Conservation (phyloP, 352 stramenopile species). For the Globisporangium takayamanum region DNA sequence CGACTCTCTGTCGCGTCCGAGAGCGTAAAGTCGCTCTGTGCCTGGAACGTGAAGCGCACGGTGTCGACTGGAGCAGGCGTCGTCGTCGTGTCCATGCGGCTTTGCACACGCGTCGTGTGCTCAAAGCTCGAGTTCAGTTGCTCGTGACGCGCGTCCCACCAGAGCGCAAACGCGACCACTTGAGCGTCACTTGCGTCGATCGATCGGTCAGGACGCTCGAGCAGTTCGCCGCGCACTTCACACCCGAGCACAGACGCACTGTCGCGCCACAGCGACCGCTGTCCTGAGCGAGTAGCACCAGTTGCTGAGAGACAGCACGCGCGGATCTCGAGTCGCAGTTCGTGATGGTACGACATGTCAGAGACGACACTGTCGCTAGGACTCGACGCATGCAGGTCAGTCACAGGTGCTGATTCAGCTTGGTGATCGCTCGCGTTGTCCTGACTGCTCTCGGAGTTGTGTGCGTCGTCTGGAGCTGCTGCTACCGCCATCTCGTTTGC, state of each 20-base stretch:
- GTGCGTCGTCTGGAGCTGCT: neutral
- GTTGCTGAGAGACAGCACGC: conserved; percentile 15
- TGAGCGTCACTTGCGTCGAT: conserved; percentile 7
- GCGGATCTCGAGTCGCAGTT: conserved; percentile 25
- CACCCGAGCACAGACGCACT: conserved; percentile 24
- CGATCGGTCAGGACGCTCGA: neutral
- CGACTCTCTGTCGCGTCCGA: conserved; percentile 8
- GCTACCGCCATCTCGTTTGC: no score
- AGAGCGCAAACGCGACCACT: conserved; percentile 35
- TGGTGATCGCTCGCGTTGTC: neutral
- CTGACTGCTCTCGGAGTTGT: neutral
- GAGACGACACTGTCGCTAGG: neutral
- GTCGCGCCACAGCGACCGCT: no score
- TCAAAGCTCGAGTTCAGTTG: conserved; percentile 41
- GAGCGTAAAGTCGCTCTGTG: conserved; percentile 22
- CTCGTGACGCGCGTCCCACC: conserved; percentile 40
- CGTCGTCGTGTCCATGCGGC: neutral
- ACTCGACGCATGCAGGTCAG: neutral
- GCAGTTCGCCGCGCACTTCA: conserved; percentile 33
- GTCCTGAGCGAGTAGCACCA: neutral
- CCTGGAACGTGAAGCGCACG: conserved; percentile 15
- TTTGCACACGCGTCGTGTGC: conserved; percentile 20
- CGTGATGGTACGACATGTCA: conserved; percentile 1
- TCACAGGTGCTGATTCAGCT: neutral
- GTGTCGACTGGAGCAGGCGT: conserved; percentile 8